Conservation (phyloP, 768 basidiomycete species). For the Floccularia luteovirens region DNA sequence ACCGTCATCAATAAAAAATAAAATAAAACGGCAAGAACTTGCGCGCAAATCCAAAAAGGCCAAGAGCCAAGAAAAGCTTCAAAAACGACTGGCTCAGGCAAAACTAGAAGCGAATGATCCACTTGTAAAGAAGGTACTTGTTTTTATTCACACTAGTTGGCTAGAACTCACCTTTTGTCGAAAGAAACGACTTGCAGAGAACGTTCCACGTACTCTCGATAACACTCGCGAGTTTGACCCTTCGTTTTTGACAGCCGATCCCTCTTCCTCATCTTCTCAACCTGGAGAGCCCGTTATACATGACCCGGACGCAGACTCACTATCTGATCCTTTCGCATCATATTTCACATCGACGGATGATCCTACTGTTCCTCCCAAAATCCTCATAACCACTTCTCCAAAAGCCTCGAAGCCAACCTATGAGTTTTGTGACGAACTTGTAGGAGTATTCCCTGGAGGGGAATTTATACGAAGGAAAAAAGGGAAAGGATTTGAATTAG, state of each 20-base stretch:
- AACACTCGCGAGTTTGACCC: slow-evolving; percentile 86
- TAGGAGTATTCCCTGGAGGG: slow-evolving; percentile 85
- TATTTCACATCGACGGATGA: slow-evolving; percentile 68
- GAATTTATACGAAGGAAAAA: slow-evolving; percentile 84
- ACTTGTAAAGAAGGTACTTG: slow-evolving; percentile 63
- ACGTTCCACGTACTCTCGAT: slow-evolving; percentile 88
- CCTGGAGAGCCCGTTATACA: slow-evolving; percentile 29
- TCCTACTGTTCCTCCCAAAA: slow-evolving; percentile 71
- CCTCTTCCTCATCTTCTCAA: slow-evolving; percentile 14
- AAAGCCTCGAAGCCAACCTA: slow-evolving; percentile 87
- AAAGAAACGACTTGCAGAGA: slow-evolving; percentile 77
- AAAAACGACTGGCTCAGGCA: slow-evolving; percentile 68
- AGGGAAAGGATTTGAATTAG: slow-evolving; percentile 86
- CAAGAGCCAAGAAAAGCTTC: slow-evolving; percentile 75
- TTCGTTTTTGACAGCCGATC: slow-evolving; percentile 52
- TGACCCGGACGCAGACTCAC: slow-evolving; percentile 62
- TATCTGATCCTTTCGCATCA: slow-evolving; percentile 68
- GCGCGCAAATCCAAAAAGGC: slow-evolving; percentile 66
- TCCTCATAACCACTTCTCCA: slow-evolving; percentile 85
- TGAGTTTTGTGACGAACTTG: slow-evolving; percentile 88
- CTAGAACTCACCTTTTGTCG: slow-evolving; percentile 1
- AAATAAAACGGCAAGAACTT: slow-evolving; percentile 78
- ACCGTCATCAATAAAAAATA: slow-evolving; percentile 76
- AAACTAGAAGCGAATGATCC: slow-evolving; percentile 76
- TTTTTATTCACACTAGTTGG: not conserved